Evolutionary conservation across 805 yeast species (phyloP).

Genomic region (Helenozyma baotianmanensis): DNA sequence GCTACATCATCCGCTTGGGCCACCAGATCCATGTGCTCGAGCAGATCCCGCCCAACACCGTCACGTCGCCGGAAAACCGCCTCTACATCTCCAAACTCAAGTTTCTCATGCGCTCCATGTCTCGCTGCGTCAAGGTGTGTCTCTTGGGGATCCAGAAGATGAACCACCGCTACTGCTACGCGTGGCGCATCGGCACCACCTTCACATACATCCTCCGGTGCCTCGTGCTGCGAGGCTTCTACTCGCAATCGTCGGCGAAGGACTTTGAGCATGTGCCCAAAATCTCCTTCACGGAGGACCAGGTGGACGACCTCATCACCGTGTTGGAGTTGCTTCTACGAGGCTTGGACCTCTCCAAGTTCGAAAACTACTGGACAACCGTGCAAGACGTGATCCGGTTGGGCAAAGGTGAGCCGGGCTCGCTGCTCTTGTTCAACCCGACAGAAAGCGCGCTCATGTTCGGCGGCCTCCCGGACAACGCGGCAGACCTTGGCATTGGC

Average conservation of each 20-base stretch:
- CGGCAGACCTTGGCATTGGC: no score
- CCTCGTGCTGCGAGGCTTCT: slow-evolving; percentile 10
- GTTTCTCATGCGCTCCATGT: slow-evolving; percentile 6
- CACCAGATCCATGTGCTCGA: background rate
- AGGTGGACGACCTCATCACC: slow-evolving; percentile 4
- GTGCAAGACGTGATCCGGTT: slow-evolving; percentile 9
- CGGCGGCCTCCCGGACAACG: background rate
- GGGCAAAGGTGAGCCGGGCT: slow-evolving; percentile 2
- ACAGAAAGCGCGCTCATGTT: slow-evolving; percentile 5
- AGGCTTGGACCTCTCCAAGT: background rate
- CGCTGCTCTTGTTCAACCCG: slow-evolving; percentile 6
- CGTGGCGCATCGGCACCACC: slow-evolving; percentile 17
- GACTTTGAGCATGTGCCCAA: background rate
- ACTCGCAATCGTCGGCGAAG: slow-evolving; percentile 2
- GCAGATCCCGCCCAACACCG: background rate
- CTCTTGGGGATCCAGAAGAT: slow-evolving; percentile 11
- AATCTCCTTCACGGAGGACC: slow-evolving; percentile 2
- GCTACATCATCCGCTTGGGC: slow-evolving; percentile 10
- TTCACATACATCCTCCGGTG: slow-evolving; percentile 10
- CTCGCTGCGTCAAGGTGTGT: slow-evolving; percentile 6
- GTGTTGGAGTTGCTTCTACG: background rate
- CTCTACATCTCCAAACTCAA: slow-evolving; percentile 1
- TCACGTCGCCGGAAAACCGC: slow-evolving; percentile 1
- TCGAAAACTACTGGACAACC: slow-evolving; percentile 3
- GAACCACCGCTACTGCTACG: slow-evolving; percentile 16